These are phyloP conservation scores for Withania somnifera DNA, from an alignment of 305 asterid species.

Conservation along the genomic window DNA sequence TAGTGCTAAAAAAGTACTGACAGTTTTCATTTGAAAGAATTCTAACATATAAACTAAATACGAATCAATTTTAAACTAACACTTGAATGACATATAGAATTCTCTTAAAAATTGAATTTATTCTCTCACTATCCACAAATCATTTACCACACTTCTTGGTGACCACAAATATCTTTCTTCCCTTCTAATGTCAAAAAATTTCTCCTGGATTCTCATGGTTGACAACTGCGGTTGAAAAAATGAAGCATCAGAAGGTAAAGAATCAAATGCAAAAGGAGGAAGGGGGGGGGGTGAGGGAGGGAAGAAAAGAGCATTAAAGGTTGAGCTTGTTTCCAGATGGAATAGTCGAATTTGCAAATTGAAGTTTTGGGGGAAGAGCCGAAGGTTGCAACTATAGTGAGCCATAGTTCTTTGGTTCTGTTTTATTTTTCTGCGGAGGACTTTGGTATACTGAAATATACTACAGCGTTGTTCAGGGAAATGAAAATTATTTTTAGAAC, in stretches of 20 bases:
- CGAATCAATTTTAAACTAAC: not conserved
- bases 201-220: not conserved
- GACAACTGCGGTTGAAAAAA: not conserved
- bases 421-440: not conserved
- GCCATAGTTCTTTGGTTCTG: not conserved
- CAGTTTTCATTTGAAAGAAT: not conserved
- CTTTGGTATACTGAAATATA: not conserved
- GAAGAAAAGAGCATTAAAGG: not conserved
- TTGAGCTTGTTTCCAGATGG: not conserved
- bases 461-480: not conserved
- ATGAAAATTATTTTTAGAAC: not conserved
- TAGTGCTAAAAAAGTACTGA: not conserved
- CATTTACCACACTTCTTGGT: not conserved
- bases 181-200: not conserved
- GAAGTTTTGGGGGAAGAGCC: not conserved
- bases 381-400: not conserved
- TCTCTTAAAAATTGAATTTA: not conserved
- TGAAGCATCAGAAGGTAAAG: not conserved
- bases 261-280: not conserved
- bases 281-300: not conserved
- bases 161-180: not conserved
- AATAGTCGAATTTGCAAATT: not conserved
- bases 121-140: not conserved
- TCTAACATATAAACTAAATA: not conserved
- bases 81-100: not conserved